phyloP scores from a whole-genome alignment of 2,329 filamentous ascomycete genomes.

The Epichloe typhina region DNA sequence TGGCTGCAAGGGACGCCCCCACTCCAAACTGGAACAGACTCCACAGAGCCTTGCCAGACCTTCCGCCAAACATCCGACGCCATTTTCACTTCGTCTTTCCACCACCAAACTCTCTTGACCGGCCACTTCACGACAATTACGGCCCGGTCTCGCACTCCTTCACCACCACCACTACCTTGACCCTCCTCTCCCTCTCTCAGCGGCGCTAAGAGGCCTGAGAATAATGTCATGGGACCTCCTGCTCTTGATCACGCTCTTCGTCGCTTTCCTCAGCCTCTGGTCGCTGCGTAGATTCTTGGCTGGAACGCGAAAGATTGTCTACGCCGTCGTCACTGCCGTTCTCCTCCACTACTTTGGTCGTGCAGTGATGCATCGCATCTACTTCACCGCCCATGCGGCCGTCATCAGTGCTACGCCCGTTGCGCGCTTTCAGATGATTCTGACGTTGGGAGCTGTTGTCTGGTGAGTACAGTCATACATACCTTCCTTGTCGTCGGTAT shows the following conservation, averaged over 20 bases:
- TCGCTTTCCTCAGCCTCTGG: conserved; percentile 25
- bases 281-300: conserved; percentile 22
- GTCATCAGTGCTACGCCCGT: conserved; percentile 33
- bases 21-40: no score
- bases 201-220: conserved; percentile 18
- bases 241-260: conserved; percentile 26
- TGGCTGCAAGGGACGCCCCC: no score
- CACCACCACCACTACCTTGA: neutral
- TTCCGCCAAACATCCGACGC: neutral
- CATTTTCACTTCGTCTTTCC: neutral
- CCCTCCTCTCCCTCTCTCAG: neutral
- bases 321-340: conserved; percentile 19
- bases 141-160: neutral
- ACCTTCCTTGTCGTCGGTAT: neutral
- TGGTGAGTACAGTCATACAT: conserved; percentile 29
- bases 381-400: conserved; percentile 16
- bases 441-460: conserved; percentile 38
- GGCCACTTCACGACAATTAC: neutral
- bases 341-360: conserved; percentile 21
- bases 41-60: no score
- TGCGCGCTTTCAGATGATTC: conserved; percentile 40
- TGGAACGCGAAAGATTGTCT: conserved; percentile 19
- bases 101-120: neutral
- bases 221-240: conserved; percentile 30
- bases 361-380: conserved; percentile 17